Percentiles rank a stretch among this genome's conserved stretches.
phyloP scores from a whole-genome alignment of 495 filamentous ascomycete species.

The Lophium mytilinum region DNA sequence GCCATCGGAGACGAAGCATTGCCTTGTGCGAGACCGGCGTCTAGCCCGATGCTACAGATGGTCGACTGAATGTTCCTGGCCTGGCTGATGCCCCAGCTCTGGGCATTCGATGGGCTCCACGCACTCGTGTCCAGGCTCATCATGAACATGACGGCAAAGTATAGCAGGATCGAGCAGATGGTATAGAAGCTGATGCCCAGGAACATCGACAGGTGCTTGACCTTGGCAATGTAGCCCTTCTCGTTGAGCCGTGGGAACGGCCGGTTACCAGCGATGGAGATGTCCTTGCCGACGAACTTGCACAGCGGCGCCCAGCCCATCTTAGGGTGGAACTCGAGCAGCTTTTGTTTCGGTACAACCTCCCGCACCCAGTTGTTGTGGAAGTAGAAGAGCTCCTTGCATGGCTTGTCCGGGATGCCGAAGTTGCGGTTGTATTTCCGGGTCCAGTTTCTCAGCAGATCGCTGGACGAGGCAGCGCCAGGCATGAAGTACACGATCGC shows the following conservation, averaged over 20 bases:
- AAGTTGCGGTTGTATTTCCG: background rate
- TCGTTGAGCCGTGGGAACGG: slow-evolving; percentile 30
- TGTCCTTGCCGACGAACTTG: slow-evolving; percentile 23
- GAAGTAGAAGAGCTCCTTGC: background rate
- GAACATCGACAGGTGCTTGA: background rate
- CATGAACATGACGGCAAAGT: background rate
- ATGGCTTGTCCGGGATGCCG: background rate
- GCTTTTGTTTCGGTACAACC: slow-evolving; percentile 1
- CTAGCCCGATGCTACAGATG: background rate
- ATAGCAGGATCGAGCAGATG: background rate
- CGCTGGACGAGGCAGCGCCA: background rate
- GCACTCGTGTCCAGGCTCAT: background rate
- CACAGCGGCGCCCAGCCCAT: slow-evolving; percentile 32
- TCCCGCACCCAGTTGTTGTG: background rate
- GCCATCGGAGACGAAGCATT: background rate
- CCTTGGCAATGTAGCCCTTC: background rate
- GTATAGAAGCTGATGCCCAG: background rate
- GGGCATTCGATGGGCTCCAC: background rate
- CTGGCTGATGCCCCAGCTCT: background rate
- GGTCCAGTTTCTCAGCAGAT: background rate
- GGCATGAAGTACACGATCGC: background rate
- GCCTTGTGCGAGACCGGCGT: background rate
- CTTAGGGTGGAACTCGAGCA: slow-evolving; percentile 28
- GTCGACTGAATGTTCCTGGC: background rate
- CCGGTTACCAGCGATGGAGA: slow-evolving; percentile 6